phyloP scores from a whole-genome alignment of 2,329 filamentous ascomycete genomes.

The Fusarium floridanum region DNA sequence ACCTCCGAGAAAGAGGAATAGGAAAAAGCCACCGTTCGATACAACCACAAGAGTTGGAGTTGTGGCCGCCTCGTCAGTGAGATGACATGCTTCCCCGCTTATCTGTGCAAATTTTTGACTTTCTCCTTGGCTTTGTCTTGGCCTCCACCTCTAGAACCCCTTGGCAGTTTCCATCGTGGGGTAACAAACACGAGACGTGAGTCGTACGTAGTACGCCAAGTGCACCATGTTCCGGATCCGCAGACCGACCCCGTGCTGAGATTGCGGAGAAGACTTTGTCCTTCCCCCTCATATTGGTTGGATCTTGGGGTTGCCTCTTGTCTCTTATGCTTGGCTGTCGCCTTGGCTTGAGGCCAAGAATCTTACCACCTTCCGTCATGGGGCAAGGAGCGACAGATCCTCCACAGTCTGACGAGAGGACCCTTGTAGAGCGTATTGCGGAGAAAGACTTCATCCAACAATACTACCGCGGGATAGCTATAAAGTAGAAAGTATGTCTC shows the following conservation, averaged over 20 bases:
- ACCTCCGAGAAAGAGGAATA: neutral
- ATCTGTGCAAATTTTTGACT: neutral
- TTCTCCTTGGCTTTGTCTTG: slow-evolving; percentile 13
- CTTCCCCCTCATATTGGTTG: neutral
- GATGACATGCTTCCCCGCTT: neutral
- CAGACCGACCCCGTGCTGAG: neutral
- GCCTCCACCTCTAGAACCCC: neutral
- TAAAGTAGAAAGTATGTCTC: neutral
- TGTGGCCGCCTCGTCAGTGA: neutral
- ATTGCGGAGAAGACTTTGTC: neutral
- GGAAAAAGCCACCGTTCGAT: neutral
- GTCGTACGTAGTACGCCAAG: neutral
- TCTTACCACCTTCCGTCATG: slow-evolving; percentile 24
- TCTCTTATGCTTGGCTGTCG: slow-evolving; percentile 12
- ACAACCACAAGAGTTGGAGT: neutral
- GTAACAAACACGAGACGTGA: neutral
- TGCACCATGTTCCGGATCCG: neutral
- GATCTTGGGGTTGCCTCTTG: slow-evolving; percentile 2
- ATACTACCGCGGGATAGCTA: slow-evolving; percentile 10
- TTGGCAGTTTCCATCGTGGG: neutral
- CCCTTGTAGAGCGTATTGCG: slow-evolving; percentile 12
- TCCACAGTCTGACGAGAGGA: slow-evolving; percentile 24
- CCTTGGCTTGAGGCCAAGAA: slow-evolving; percentile 29
- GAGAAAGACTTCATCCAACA: slow-evolving; percentile 10
- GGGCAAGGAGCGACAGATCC: slow-evolving; percentile 16